Percentiles rank a stretch among this genome's conserved stretches.
Conservation (phyloP, 148 eudicot genomes). For the Pharnaceum exiguum region DNA sequence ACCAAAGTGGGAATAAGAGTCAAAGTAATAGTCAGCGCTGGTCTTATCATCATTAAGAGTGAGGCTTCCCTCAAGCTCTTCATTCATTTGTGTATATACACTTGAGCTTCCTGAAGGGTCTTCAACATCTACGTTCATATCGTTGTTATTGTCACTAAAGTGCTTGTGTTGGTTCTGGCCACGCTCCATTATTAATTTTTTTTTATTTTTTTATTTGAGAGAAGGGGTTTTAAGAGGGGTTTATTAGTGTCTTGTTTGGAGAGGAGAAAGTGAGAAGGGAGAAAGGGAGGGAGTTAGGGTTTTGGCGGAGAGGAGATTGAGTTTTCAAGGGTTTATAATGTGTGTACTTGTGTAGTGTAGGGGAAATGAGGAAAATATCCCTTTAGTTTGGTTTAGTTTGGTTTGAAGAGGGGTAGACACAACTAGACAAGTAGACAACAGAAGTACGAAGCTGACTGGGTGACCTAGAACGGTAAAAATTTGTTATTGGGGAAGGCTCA, state of each 20-base stretch:
- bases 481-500: too few relatives aligned
- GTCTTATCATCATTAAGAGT: conserved; percentile 52
- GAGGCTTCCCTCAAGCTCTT: conserved; percentile 32
- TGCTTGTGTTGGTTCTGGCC: conserved; percentile 19
- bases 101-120: conserved; percentile 45
- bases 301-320: conserved; percentile 2
- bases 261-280: background rate
- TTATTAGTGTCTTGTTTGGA: too few relatives aligned
- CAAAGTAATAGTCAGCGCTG: conserved; percentile 98
- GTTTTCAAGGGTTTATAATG: too few relatives aligned
- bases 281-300: conserved; percentile 21
- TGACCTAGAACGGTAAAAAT: too few relatives aligned
- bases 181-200: conserved; percentile 32
- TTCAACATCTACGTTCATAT: conserved; percentile 38
- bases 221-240: conserved; percentile 21
- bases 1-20: conserved; percentile 98
- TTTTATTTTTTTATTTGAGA: background rate
- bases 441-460: too few relatives aligned
- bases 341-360: too few relatives aligned
- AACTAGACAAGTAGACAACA: too few relatives aligned
- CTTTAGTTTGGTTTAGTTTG: too few relatives aligned
- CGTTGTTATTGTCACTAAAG: conserved; percentile 2
- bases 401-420: too few relatives aligned
- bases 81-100: conserved; percentile 46
- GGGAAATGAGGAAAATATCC: too few relatives aligned